Evolutionary conservation across 1,284 basidiomycete species (phyloP).

Genomic region (Trichosporon sp.): DNA sequence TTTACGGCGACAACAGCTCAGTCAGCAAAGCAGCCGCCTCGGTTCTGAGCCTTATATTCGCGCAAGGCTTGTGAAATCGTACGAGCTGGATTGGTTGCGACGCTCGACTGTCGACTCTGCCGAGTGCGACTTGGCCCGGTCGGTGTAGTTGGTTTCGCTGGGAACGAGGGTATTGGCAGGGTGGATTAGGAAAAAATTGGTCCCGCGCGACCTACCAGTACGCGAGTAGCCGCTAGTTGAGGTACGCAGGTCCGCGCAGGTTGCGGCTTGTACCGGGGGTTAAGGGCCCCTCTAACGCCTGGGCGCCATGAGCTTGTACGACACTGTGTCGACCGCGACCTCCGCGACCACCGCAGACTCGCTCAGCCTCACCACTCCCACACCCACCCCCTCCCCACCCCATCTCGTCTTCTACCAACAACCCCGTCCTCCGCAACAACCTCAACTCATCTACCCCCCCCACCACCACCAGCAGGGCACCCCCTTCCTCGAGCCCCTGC

Average conservation of each 20-base stretch:
- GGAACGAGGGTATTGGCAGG: neutral
- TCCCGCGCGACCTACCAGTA: neutral
- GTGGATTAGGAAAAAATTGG: neutral
- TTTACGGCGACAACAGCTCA: neutral
- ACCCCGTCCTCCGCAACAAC: neutral
- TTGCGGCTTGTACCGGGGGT: neutral
- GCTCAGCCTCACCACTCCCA: slow-evolving; percentile 12
- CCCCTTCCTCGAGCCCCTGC: neutral
- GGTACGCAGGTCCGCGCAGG: neutral
- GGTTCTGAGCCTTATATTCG: neutral
- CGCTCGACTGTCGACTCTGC: too few species aligned
- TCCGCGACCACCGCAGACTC: slow-evolving; percentile 6
- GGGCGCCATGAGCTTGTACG: neutral
- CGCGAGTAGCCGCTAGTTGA: neutral
- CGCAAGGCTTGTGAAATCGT: neutral
- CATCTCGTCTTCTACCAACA: slow-evolving; percentile 11
- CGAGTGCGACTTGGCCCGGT: slow-evolving; percentile 5
- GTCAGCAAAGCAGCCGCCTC: too few species aligned
- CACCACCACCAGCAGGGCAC: neutral
- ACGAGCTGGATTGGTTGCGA: slow-evolving; percentile 6
- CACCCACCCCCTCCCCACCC: neutral
- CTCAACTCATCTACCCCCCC: neutral
- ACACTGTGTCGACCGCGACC: neutral
- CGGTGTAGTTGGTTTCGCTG: neutral
- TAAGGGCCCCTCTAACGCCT: slow-evolving; percentile 1